phyloP scores from a whole-genome alignment of 2,329 filamentous ascomycete genomes.

The Colletotrichum zoysiae region DNA sequence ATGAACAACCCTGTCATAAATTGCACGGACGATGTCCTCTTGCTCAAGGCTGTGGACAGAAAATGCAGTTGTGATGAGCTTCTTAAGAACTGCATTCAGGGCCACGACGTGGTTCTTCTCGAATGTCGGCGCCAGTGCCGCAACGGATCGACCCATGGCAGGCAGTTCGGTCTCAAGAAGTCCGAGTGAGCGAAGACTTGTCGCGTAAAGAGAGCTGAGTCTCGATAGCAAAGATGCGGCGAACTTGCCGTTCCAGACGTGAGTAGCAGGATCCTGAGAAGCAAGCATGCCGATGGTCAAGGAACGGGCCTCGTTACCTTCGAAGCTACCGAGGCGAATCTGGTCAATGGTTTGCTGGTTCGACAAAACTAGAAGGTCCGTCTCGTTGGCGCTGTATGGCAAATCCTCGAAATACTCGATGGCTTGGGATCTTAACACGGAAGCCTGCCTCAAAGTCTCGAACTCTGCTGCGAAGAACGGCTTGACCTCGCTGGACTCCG shows the following conservation, averaged over 20 bases:
- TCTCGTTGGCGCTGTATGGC: conserved; percentile 41
- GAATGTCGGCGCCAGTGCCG: conserved; percentile 62
- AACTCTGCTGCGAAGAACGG: conserved; percentile 69
- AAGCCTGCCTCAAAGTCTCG: conserved; percentile 67
- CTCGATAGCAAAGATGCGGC: conserved; percentile 65
- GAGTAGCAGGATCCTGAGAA: conserved; percentile 25
- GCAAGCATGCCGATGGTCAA: conserved; percentile 36
- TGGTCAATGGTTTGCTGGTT: conserved; percentile 57
- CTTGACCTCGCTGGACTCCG: conserved; percentile 54
- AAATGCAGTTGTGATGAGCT: conserved; percentile 59
- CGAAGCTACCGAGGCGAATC: conserved; percentile 52
- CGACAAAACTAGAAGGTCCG: conserved; percentile 64
- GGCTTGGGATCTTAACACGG: conserved; percentile 55
- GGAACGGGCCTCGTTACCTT: conserved; percentile 25
- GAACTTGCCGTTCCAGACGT: conserved; percentile 57
- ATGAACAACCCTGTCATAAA: conserved; percentile 16
- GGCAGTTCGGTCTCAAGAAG: conserved; percentile 76
- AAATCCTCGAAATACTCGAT: conserved; percentile 2
- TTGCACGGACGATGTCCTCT: background rate
- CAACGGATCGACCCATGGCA: conserved; percentile 67
- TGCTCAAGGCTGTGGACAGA: conserved; percentile 52
- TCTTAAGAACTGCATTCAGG: conserved; percentile 62
- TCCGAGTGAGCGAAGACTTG: conserved; percentile 70
- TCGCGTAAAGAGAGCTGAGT: conserved; percentile 63
- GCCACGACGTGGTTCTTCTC: conserved; percentile 62